Percentiles rank a stretch among this genome's conserved stretches.
Evolutionary conservation across 2,329 filamentous ascomycete genomes (phyloP).

Genomic region (Fusarium staphyleae): DNA sequence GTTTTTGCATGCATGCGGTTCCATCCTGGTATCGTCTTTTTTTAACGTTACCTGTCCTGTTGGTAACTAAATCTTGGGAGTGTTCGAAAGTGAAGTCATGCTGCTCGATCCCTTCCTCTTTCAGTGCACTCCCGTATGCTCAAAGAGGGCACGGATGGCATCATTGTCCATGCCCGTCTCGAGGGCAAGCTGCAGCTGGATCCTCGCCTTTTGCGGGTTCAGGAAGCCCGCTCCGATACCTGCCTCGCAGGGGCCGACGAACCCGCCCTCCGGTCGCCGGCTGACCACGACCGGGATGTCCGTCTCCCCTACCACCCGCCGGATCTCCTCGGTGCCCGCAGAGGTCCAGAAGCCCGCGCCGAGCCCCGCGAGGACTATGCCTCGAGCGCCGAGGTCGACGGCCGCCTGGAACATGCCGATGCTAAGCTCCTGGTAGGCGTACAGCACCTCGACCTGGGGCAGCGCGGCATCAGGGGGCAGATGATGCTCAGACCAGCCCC

Average conservation of each 20-base stretch:
- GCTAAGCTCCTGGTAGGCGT: constrained; percentile 61
- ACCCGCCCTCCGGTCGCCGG: constrained; percentile 59
- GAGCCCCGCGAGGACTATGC: constrained; percentile 63
- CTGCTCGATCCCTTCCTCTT: constrained; percentile 4
- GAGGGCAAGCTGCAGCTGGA: constrained; percentile 56
- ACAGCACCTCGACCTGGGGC: constrained; percentile 64
- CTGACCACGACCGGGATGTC: constrained; percentile 59
- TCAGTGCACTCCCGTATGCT: constrained; percentile 41
- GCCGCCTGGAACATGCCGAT: constrained; percentile 56
- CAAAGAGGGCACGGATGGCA: constrained; percentile 42
- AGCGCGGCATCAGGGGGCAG: constrained; percentile 44
- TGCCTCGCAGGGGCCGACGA: constrained; percentile 53
- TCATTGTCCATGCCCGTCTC: constrained; percentile 40
- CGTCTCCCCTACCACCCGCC: constrained; percentile 53
- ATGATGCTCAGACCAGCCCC: constrained; percentile 17
- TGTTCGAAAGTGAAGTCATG: constrained; percentile 9
- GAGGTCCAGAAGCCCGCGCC: constrained; percentile 60
- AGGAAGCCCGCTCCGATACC: constrained; percentile 58
- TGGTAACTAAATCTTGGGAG: constrained; percentile 13
- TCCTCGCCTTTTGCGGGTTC: constrained; percentile 62
- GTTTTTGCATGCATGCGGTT: not conserved
- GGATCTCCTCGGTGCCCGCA: constrained; percentile 49
- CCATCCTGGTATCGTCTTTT: constrained; percentile 17
- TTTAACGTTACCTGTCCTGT: constrained; percentile 25
- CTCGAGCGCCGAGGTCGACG: constrained; percentile 58